Evolutionary conservation across 768 basidiomycete genomes (phyloP).

Genomic region (Bullera alba): DNA sequence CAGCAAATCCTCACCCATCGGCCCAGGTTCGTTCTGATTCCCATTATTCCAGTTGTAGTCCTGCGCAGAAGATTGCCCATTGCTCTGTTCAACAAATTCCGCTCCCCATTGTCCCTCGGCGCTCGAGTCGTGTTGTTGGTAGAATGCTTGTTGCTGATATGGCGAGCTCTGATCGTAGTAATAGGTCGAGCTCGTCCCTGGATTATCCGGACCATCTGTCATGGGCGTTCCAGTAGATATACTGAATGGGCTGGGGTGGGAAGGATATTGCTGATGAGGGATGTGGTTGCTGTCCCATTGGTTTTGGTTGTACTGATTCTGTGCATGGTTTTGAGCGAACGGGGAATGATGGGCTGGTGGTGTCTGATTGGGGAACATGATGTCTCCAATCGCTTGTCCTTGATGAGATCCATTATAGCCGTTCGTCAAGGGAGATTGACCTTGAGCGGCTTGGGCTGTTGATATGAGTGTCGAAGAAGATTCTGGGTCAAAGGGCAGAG

Average conservation of each 20-base stretch:
- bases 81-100: slow-evolving; percentile 16
- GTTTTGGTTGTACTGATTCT: not conserved
- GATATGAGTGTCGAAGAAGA: slow-evolving; percentile 28
- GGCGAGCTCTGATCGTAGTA: not conserved
- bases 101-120: slow-evolving; percentile 7
- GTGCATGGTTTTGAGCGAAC: not conserved
- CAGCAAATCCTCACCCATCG: slow-evolving; percentile 1
- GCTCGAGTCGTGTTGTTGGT: not conserved
- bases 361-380: slow-evolving; percentile 11
- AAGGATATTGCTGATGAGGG: not conserved
- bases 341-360: slow-evolving; percentile 2
- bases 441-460: slow-evolving; percentile 16
- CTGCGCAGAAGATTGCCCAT: not conserved
- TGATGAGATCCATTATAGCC: no score
- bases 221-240: slow-evolving; percentile 8
- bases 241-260: slow-evolving; percentile 12
- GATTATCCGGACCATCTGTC: not conserved
- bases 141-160: not conserved
- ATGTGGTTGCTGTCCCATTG: slow-evolving; percentile 1
- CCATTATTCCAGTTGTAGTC: not conserved
- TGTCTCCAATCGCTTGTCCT: slow-evolving; percentile 11
- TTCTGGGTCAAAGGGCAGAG: slow-evolving; percentile 26
- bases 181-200: not conserved
- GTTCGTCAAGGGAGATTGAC: not conserved
- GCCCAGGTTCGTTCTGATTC: not conserved